Conservation (phyloP, 371 early-diverging fungal species). For the Mucor indicus region DNA sequence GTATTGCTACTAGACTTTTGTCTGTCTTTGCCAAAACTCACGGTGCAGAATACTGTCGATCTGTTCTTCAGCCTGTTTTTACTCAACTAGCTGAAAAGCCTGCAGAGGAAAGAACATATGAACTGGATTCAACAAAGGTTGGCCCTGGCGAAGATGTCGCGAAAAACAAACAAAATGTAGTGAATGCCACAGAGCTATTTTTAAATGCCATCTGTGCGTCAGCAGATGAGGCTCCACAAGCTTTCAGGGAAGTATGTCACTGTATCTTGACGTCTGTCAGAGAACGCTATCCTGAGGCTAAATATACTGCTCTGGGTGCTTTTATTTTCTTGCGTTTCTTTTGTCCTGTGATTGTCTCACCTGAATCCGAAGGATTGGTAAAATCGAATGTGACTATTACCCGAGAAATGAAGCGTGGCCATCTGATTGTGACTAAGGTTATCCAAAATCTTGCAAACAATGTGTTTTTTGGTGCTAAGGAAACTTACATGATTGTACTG, state of each 20-base stretch:
- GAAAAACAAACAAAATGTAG: conserved; percentile 78
- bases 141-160: conserved; percentile 58
- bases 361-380: conserved; percentile 64
- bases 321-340: conserved; percentile 95
- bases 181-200: conserved; percentile 71
- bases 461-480: conserved; percentile 91
- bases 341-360: conserved; percentile 93
- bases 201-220: conserved; percentile 83
- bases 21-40: conserved; percentile 79
- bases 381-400: conserved; percentile 23
- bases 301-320: conserved; percentile 86
- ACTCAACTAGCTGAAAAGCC: conserved; percentile 51
- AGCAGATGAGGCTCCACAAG: conserved; percentile 65
- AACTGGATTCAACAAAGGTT: conserved; percentile 84
- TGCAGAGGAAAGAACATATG: conserved; percentile 58
- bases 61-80: conserved; percentile 76
- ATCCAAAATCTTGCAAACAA: conserved; percentile 95
- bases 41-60: conserved; percentile 79
- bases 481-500: conserved; percentile 85
- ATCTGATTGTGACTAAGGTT: conserved; percentile 88
- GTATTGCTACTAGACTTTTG: conserved; percentile 85
- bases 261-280: conserved; percentile 78
- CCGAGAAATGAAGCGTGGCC: conserved; percentile 73
- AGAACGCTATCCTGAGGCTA: conserved; percentile 83
- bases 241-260: conserved; percentile 80